Percentiles rank a stretch among this genome's conserved stretches.
Conservation (phyloP, 768 basidiomycete genomes). For the Ramaria sp. region DNA sequence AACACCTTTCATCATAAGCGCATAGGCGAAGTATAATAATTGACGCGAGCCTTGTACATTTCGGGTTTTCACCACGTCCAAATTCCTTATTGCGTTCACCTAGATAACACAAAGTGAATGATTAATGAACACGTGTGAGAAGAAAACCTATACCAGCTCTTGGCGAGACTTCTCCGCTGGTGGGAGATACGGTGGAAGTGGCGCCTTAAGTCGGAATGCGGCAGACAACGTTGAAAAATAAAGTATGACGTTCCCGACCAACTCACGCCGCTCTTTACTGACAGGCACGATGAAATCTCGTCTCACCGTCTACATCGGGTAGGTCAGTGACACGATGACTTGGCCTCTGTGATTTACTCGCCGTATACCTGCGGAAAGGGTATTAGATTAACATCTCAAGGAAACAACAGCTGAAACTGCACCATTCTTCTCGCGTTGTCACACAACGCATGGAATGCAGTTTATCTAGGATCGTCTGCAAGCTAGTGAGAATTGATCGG, state of each 20-base stretch:
- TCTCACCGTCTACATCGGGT: slow-evolving; percentile 52
- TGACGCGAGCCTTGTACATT: slow-evolving; percentile 75
- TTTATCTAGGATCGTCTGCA: slow-evolving; percentile 79
- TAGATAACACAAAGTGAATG: slow-evolving; percentile 16
- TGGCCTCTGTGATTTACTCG: slow-evolving; percentile 20
- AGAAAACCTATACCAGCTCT: slow-evolving; percentile 43
- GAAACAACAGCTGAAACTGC: slow-evolving; percentile 5
- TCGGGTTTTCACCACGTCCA: slow-evolving; percentile 83
- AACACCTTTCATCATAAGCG: slow-evolving; percentile 90
- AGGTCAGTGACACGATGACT: neutral
- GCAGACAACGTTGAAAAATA: slow-evolving; percentile 74
- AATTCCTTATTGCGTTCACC: slow-evolving; percentile 72
- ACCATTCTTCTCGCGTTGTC: slow-evolving; percentile 95
- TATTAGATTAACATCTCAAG: slow-evolving; percentile 2
- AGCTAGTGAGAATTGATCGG: slow-evolving; percentile 66
- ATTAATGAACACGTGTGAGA: neutral
- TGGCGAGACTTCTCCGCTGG: slow-evolving; percentile 81
- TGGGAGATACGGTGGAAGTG: slow-evolving; percentile 92
- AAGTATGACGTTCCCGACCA: slow-evolving; percentile 92
- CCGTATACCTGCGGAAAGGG: slow-evolving; percentile 50
- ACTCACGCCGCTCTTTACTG: slow-evolving; percentile 78
- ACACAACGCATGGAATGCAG: slow-evolving; percentile 96
- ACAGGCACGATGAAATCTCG: slow-evolving; percentile 87
- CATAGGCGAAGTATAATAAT: slow-evolving; percentile 89
- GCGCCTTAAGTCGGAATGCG: slow-evolving; percentile 76